These are phyloP conservation scores for Trapa bicornis DNA, from an alignment of 345 rosid genomes.

Conservation along the genomic window DNA sequence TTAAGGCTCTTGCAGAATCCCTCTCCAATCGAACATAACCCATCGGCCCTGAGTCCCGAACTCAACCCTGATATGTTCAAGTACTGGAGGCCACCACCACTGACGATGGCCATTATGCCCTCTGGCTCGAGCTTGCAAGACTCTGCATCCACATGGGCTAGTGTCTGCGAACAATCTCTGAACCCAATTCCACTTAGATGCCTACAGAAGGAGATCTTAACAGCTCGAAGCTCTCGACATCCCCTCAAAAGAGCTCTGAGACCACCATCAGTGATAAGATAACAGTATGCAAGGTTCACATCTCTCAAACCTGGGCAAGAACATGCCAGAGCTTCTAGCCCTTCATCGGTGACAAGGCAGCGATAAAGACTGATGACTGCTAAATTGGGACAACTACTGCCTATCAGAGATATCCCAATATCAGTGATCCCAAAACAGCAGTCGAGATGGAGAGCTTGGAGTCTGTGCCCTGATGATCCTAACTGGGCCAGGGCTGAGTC, in stretches of 20 bases:
- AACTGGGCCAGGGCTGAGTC: conserved; percentile 44
- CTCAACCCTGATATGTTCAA: conserved; percentile 30
- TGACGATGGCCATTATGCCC: conserved; percentile 43
- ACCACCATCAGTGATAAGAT: conserved; percentile 40
- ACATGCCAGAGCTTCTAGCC: conserved; percentile 37
- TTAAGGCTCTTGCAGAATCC: conserved; percentile 44
- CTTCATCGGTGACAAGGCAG: conserved; percentile 41
- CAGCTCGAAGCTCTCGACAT: conserved; percentile 41
- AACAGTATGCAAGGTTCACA: conserved; percentile 49
- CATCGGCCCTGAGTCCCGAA: conserved; percentile 17
- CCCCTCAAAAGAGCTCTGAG: conserved; percentile 26
- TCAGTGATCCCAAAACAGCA: conserved; percentile 57
- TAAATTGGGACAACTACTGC: conserved; percentile 37
- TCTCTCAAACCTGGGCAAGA: conserved; percentile 29
- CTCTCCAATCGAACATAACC: conserved; percentile 33
- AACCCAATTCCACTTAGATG: conserved; percentile 43
- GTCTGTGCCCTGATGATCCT: conserved; percentile 31
- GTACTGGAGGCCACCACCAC: conserved; percentile 62
- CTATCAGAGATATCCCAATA: conserved; percentile 37
- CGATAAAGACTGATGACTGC: conserved; percentile 44
- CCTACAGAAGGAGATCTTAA: conserved; percentile 43
- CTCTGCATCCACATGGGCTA: conserved; percentile 42
- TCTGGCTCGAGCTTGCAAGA: conserved; percentile 42
- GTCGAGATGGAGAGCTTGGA: conserved; percentile 43
- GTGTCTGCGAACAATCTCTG: conserved; percentile 40